phyloP scores from a whole-genome alignment of 176 grass and related monocot species.

The Urochloa ruziziensis region DNA sequence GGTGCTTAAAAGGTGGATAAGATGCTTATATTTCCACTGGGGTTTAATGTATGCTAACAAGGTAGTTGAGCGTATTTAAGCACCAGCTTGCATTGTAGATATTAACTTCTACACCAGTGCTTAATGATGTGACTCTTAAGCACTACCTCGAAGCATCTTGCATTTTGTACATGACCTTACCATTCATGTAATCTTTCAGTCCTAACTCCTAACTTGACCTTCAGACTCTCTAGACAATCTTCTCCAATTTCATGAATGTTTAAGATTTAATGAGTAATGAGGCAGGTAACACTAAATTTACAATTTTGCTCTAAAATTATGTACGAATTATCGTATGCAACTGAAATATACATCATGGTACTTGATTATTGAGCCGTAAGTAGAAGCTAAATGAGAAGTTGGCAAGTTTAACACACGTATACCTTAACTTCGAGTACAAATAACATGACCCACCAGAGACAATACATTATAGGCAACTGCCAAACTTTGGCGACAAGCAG shows the following conservation, averaged over 20 bases:
- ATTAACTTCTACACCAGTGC: too few species aligned
- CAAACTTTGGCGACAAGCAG: neutral
- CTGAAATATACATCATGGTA: neutral
- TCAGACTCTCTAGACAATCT: neutral
- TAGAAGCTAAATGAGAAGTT: neutral
- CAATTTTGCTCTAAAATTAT: neutral
- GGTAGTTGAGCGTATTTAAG: too few species aligned
- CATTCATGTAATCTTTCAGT: neutral
- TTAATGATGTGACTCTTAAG: too few species aligned
- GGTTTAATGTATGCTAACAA: too few species aligned
- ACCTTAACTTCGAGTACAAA: neutral
- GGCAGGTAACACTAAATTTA: neutral
- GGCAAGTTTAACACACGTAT: neutral
- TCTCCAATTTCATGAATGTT: neutral
- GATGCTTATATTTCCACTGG: too few species aligned
- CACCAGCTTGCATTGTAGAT: too few species aligned
- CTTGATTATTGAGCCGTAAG: neutral
- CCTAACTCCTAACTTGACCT: neutral
- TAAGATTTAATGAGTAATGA: neutral
- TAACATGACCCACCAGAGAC: neutral
- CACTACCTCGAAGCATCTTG: too few species aligned
- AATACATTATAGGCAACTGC: neutral
- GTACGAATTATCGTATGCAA: neutral
- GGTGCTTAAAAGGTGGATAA: too few species aligned
- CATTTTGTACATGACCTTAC: too few species aligned